A percentile compares a stretch with the other conserved stretches of the same genome.
Evolutionary conservation across 2,329 filamentous ascomycete genomes (phyloP).

Genomic region (Fonsecaea monophora): DNA sequence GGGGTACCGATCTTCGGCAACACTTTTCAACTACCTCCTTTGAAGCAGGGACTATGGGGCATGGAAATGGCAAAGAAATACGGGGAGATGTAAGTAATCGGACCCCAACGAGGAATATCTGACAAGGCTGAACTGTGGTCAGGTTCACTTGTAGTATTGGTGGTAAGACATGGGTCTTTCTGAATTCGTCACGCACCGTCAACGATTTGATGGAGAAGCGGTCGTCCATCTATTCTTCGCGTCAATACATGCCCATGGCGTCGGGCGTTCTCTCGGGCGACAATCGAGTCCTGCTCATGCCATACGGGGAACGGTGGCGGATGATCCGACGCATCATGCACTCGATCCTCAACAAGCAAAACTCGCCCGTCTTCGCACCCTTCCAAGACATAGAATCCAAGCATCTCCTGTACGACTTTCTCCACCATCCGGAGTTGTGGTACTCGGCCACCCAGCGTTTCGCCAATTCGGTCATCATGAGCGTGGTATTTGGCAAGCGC

Average conservation of each 20-base stretch:
- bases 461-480: conserved; percentile 49
- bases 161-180: conserved; percentile 31
- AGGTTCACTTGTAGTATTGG: conserved; percentile 35
- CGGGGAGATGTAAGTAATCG: conserved; percentile 31
- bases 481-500: conserved; percentile 58
- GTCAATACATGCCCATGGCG: conserved; percentile 42
- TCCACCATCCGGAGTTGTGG: conserved; percentile 43
- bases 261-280: conserved; percentile 44
- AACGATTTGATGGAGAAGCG: conserved; percentile 50
- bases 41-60: conserved; percentile 35
- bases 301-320: conserved; percentile 41
- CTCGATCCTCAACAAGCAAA: conserved; percentile 38
- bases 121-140: neutral
- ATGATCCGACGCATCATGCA: conserved; percentile 38
- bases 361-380: conserved; percentile 33
- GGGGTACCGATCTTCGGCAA: conserved; percentile 35
- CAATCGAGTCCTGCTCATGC: conserved; percentile 56
- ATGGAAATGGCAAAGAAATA: conserved; percentile 30
- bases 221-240: conserved; percentile 48
- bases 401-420: conserved; percentile 34
- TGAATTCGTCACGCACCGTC: conserved; percentile 33
- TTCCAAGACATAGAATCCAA: conserved; percentile 37
- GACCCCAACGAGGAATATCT: neutral
- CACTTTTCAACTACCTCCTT: conserved; percentile 32
- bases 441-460: conserved; percentile 53